Evolutionary conservation across 2,329 filamentous ascomycete genomes (phyloP), one percentile per base, ranked within the genome.

Genomic region (Calcarisporium arbuscula): DNA sequence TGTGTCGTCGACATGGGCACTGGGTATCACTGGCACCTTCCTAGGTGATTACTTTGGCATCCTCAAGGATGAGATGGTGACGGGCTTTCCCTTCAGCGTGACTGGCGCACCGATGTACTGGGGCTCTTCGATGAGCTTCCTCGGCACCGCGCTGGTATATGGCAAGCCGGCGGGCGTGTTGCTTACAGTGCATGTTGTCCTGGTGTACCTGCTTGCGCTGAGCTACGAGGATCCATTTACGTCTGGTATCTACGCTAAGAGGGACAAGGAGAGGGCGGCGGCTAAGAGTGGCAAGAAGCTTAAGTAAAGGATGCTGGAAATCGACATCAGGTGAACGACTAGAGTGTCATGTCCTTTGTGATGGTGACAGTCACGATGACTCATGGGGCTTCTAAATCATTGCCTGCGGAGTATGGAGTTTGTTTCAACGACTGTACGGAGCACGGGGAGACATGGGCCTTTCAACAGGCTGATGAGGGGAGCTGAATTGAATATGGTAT

Each of bases 41-140:
- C 71, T 98, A 22, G 92, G 92, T 49, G 92, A 98, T 68, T 98
- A 98, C 71, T 98, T 96, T 57, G 92, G 92, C 49, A 95, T 96
- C 58, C 72, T 98, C 46, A 94, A 95, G 88, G 90, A 96, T 57
- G 68, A 82, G 48, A 90, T 90, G 52, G 89, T 98, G 34, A 94
- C 88, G 10, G 83, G 85, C 11, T 98, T 98, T 58, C 92, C 92
- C 3, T 98, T 98, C 73, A 96, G 85, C 61, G 74, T 96, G 41
- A 89, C 82, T 35, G 77, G 79, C 46, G 83, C 87, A 34, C 92
- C 92, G 43, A 98, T 98, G 92, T 98, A 98, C 70, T 85, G 88
- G 67, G 92, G 92, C 39, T 87, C 82, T 42, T 92, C 90, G 17
- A 72, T 94, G 73, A 90, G 83, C 64, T 98, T 98, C 64, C 64